These are phyloP conservation scores for Blastobotrys attinorum DNA, from an alignment of 805 yeast species.

Conservation along the genomic window DNA sequence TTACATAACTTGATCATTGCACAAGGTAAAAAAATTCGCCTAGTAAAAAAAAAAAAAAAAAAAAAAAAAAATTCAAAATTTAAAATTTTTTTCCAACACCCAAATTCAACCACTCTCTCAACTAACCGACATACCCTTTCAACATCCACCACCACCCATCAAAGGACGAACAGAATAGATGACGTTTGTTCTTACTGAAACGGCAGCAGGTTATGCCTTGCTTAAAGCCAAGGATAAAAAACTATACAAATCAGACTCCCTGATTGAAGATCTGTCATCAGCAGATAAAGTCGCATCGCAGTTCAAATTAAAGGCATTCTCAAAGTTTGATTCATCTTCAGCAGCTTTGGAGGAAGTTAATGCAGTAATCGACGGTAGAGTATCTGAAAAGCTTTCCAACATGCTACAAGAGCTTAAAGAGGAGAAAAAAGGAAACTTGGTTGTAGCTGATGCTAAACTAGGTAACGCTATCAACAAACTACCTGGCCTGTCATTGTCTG, in stretches of 20 bases:
- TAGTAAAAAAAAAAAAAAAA: no score
- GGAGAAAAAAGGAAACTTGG: slow-evolving; percentile 65
- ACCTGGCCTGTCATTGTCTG: slow-evolving; percentile 71
- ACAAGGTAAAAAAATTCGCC: no score
- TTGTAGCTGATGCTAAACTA: slow-evolving; percentile 91
- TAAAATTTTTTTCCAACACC: no score
- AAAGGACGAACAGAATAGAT: slow-evolving; percentile 13
- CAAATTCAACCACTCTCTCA: no score
- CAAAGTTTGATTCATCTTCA: slow-evolving; percentile 90
- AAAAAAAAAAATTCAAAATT: no score
- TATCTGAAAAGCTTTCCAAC: slow-evolving; percentile 71
- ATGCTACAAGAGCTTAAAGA: slow-evolving; percentile 42
- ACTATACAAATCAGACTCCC: slow-evolving; percentile 73
- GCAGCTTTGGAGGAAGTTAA: slow-evolving; percentile 94
- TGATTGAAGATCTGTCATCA: slow-evolving; percentile 69
- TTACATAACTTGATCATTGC: no score
- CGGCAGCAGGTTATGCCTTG: slow-evolving; percentile 98
- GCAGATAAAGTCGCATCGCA: slow-evolving; percentile 82
- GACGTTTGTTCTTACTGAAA: slow-evolving; percentile 72
- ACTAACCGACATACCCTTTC: neutral
- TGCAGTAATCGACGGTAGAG: slow-evolving; percentile 88
- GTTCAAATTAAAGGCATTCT: slow-evolving; percentile 90
- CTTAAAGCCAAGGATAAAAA: slow-evolving; percentile 97
- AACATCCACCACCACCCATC: neutral
- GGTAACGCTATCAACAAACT: slow-evolving; percentile 95